Percentiles rank a stretch among this genome's conserved stretches.
Evolutionary conservation across 2,329 filamentous ascomycete genomes (phyloP).

Genomic region (Stachybotrys chartarum): DNA sequence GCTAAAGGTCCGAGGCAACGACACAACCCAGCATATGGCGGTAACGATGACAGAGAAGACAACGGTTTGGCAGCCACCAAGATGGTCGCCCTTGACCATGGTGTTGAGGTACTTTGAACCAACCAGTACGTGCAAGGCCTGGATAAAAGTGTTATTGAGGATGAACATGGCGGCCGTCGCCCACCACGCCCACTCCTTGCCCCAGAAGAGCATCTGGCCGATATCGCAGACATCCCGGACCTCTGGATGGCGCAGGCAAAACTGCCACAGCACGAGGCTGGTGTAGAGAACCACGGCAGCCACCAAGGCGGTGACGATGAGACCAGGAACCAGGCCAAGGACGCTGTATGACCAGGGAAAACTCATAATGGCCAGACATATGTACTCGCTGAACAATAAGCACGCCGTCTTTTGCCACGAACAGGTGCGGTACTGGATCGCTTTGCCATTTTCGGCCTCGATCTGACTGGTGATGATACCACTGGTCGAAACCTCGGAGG

Average conservation of each 20-base stretch:
- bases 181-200: conserved; percentile 65
- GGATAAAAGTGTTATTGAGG: conserved; percentile 89
- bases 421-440: conserved; percentile 88
- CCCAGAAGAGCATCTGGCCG: conserved; percentile 91
- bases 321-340: conserved; percentile 73
- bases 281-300: conserved; percentile 80
- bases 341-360: conserved; percentile 91
- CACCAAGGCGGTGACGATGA: conserved; percentile 76
- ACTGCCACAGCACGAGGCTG: conserved; percentile 59
- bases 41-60: conserved; percentile 69
- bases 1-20: conserved; percentile 78
- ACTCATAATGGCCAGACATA: conserved; percentile 87
- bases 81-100: conserved; percentile 62
- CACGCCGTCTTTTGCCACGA: conserved; percentile 94
- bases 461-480: conserved; percentile 59
- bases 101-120: conserved; percentile 87
- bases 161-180: conserved; percentile 78
- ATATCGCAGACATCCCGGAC: conserved; percentile 91
- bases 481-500: conserved; percentile 36
- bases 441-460: conserved; percentile 66
- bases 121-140: conserved; percentile 73
- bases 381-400: conserved; percentile 90
- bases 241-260: conserved; percentile 84
- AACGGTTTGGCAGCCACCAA: conserved; percentile 65
- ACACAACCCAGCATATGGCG: conserved; percentile 69